Evolutionary conservation across 2,329 filamentous ascomycete genomes (phyloP).

Genomic region (Neopestalotiopsis sp.): DNA sequence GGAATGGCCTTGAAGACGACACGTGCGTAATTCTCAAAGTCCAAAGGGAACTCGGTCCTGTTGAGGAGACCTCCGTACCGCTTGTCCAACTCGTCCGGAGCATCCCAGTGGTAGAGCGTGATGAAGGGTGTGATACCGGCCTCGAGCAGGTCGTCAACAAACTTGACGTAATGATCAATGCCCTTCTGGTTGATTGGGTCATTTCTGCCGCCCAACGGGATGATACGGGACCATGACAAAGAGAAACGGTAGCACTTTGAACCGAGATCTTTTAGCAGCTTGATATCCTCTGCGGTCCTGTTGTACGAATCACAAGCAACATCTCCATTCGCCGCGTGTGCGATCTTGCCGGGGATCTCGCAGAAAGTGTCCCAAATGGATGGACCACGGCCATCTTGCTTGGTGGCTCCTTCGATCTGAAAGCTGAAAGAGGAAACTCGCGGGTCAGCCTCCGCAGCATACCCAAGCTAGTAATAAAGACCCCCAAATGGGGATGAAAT

Average conservation of each 20-base stretch:
- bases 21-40: conserved; percentile 80
- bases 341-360: conserved; percentile 80
- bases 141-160: conserved; percentile 77
- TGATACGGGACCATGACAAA: conserved; percentile 82
- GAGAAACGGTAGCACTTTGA: conserved; percentile 84
- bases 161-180: conserved; percentile 77
- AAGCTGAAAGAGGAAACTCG: conserved; percentile 60
- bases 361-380: conserved; percentile 95
- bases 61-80: conserved; percentile 83
- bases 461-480: conserved; percentile 3
- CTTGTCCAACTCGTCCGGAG: conserved; percentile 78
- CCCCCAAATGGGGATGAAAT: background rate
- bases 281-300: conserved; percentile 77
- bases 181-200: conserved; percentile 83
- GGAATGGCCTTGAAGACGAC: conserved; percentile 76
- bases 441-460: conserved; percentile 22
- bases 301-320: conserved; percentile 89
- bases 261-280: conserved; percentile 74
- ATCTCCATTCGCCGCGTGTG: conserved; percentile 74
- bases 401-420: conserved; percentile 80
- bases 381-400: conserved; percentile 78
- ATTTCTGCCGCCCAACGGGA: conserved; percentile 81
- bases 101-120: conserved; percentile 88
- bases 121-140: conserved; percentile 81
- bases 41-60: conserved; percentile 80